Base-by-base conservation (phyloP, 2,329 filamentous ascomycete species). In the Parascedosporium putredinis region DNA sequence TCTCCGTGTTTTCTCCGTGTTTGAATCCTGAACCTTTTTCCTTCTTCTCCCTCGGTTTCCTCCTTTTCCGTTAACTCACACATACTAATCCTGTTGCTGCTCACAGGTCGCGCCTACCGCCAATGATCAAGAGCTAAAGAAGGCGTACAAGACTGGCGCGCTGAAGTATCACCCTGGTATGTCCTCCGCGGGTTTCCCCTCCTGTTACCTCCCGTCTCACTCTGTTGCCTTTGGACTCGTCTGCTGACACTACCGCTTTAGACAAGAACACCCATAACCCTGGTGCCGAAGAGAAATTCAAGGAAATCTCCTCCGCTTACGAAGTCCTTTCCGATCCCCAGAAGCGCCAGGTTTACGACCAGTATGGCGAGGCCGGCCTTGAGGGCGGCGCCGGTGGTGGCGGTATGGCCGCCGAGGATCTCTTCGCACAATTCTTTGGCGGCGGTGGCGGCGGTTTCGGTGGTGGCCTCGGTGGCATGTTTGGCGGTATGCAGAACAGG, bases 241-340 rank as follows among this genome's bases (percentile, higher is more conserved):
- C 18, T 7, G 27, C 22, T 44, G 20, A 9, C 27, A 33, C n/a
- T 45, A n/a, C 20, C 31, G n/a, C n/a, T n/a, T 36, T 58, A 94
- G 91, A 98, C 71, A 98, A 98, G 79, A 98, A 98, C 70, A 81
- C 84, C 56, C 82, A 93, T 74, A 94, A 95, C 74, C 89, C 90
- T 36, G 86, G 83, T 23, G 90, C 93, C 47, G 89, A 91, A 59
- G 89, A 95, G 54, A 98, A 96, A 71, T 98, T 98, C 83, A 97
- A 98, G 75, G 90, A 96, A 62, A 78, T 96, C 54, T 95, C 89
- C 56, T 84, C 91, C 64, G 93, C 93, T 54, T 98, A 97, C 71
- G 93, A 98, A 74, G 78, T 94, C 57, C 83, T 98, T 16, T 93
- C 86, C 59, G 93, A 98, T 64, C 67, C 86, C 34, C 86, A 96